phyloP scores from a whole-genome alignment of 2,329 filamentous ascomycete species.

The Cladophialophora immunda region DNA sequence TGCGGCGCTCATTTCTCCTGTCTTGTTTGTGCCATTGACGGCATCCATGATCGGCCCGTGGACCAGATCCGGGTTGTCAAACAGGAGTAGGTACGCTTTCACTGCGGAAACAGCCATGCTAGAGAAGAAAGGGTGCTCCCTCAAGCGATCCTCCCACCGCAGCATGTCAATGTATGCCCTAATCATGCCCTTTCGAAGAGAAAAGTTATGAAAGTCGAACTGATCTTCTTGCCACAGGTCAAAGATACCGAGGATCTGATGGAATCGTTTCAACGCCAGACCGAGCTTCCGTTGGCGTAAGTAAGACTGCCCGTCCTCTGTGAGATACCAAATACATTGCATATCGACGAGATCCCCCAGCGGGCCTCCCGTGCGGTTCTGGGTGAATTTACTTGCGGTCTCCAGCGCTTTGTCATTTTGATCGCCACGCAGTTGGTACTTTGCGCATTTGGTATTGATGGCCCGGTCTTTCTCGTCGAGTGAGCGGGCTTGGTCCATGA shows the following conservation, averaged over 20 bases:
- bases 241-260: conserved; percentile 88
- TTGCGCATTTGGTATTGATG: conserved; percentile 97
- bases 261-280: conserved; percentile 90
- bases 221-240: conserved; percentile 98
- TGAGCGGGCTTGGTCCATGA: conserved; percentile 86
- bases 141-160: conserved; percentile 89
- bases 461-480: conserved; percentile 92
- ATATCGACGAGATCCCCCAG: conserved; percentile 93
- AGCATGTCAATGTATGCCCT: conserved; percentile 96
- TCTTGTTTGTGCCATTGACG: conserved; percentile 60
- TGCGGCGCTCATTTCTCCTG: conserved; percentile 60
- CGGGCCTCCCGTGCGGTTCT: conserved; percentile 89
- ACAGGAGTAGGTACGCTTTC: conserved; percentile 78
- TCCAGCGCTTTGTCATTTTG: conserved; percentile 85
- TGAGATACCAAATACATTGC: conserved; percentile 98
- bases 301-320: conserved; percentile 92
- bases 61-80: conserved; percentile 74
- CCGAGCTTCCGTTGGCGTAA: conserved; percentile 81
- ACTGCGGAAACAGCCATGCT: conserved; percentile 83
- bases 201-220: conserved; percentile 98
- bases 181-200: conserved; percentile 94
- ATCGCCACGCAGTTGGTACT: conserved; percentile 93
- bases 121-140: conserved; percentile 92
- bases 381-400: conserved; percentile 92
- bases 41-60: conserved; percentile 69